phyloP scores from a whole-genome alignment of 495 filamentous ascomycete species.

The Talaromyces wortmannii region DNA sequence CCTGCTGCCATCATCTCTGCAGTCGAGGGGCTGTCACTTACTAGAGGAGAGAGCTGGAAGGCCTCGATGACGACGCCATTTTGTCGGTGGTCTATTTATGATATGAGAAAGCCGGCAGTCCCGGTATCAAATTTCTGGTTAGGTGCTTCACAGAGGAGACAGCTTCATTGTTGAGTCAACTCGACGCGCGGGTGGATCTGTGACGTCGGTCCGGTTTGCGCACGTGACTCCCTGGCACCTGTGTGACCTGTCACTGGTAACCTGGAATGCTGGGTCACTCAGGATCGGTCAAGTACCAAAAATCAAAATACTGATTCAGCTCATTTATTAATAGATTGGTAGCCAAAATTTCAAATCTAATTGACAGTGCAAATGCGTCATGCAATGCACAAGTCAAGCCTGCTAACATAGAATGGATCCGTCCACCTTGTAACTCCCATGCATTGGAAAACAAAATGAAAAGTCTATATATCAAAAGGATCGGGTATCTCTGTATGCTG shows the following conservation, averaged over 20 bases:
- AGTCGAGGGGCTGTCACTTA: slow-evolving; percentile 28
- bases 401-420: not conserved
- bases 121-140: too few relatives aligned
- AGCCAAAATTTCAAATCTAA: not conserved
- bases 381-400: not conserved
- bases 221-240: too few relatives aligned
- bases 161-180: too few relatives aligned
- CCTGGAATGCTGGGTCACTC: too few relatives aligned
- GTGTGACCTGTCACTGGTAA: too few relatives aligned
- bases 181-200: too few relatives aligned
- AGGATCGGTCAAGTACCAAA: too few relatives aligned
- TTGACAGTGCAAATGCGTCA: not conserved
- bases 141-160: too few relatives aligned
- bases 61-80: slow-evolving; percentile 78
- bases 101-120: too few relatives aligned
- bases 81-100: slow-evolving; percentile 5
- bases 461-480: slow-evolving; percentile 2
- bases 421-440: not conserved
- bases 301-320: too few relatives aligned
- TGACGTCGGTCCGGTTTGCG: too few relatives aligned
- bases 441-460: not conserved
- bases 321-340: not conserved
- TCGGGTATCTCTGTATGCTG: slow-evolving; percentile 5
- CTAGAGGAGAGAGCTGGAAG: slow-evolving; percentile 74
- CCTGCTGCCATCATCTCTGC: not conserved